Percentiles rank a stretch among this genome's conserved stretches.
Evolutionary conservation across 257 asterid genomes (phyloP).

Genomic region (Ophiorrhiza pumila): DNA sequence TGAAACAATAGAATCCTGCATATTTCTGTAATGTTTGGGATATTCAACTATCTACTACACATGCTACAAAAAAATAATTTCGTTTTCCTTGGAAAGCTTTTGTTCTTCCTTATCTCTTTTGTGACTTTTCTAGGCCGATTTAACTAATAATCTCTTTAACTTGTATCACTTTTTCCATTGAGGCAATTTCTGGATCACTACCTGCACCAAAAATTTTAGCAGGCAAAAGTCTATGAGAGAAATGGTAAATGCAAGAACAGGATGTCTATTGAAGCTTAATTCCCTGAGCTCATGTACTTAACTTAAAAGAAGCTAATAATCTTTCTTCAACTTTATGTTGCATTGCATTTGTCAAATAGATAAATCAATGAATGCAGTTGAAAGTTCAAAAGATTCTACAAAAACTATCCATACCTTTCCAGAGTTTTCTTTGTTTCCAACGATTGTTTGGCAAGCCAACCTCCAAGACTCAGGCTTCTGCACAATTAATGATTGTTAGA

Average conservation of each 20-base stretch:
- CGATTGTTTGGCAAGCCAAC: conserved; percentile 95
- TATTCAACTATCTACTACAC: neutral
- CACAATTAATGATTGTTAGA: neutral
- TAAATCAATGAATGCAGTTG: neutral
- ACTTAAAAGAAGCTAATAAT: neutral
- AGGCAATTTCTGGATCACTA: conserved; percentile 77
- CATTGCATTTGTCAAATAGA: neutral
- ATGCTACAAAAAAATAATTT: no score
- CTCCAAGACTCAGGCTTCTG: conserved; percentile 97
- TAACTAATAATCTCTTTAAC: neutral
- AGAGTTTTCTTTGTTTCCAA: conserved; percentile 84
- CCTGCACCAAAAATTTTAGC: conserved; percentile 40
- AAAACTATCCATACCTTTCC: conserved; percentile 63
- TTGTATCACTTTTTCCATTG: conserved; percentile 62
- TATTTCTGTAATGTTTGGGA: neutral
- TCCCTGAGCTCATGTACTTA: neutral
- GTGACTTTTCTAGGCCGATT: neutral
- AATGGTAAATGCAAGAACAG: conserved; percentile 1
- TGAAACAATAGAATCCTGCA: no score
- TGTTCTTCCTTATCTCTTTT: neutral
- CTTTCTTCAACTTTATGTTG: neutral
- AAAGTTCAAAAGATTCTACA: neutral
- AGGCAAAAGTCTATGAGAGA: neutral
- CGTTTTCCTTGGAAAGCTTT: no score
- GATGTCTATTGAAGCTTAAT: neutral